Evolutionary conservation across 169 alveolate species (phyloP).

Genomic region (Babesia caballi): DNA sequence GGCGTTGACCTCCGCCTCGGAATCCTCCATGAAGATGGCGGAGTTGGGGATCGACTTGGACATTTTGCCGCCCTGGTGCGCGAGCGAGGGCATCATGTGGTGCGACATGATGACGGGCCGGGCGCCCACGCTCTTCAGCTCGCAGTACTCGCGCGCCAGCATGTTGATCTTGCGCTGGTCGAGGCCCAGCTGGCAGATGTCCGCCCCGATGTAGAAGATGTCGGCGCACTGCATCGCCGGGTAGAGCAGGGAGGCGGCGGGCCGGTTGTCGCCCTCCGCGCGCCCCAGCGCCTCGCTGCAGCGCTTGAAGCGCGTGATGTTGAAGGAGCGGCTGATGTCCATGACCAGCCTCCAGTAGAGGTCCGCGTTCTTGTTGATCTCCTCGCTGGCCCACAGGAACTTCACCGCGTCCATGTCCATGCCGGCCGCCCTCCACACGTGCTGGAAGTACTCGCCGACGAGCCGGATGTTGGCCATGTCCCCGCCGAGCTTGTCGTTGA

Average conservation of each 20-base stretch:
- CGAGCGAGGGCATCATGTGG: conserved; percentile 94
- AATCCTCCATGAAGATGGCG: conserved; percentile 98
- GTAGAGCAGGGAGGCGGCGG: conserved; percentile 87
- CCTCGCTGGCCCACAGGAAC: conserved; percentile 99
- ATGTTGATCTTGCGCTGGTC: conserved; percentile 99
- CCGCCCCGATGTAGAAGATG: conserved; percentile 95
- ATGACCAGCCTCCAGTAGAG: conserved; percentile 96
- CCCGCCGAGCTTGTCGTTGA: conserved; percentile 98
- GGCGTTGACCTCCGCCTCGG: conserved; percentile 85
- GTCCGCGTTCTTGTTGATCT: conserved; percentile 90
- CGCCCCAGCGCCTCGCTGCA: conserved; percentile 99
- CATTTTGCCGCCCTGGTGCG: conserved; percentile 97
- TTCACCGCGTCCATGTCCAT: conserved; percentile 95
- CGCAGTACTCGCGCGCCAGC: conserved; percentile 95
- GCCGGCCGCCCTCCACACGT: conserved; percentile 99
- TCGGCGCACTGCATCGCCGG: conserved; percentile 99
- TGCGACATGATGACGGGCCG: conserved; percentile 93
- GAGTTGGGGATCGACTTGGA: conserved; percentile 92
- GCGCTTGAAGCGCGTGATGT: conserved; percentile 90
- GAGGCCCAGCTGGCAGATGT: conserved; percentile 97
- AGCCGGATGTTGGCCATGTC: conserved; percentile 90
- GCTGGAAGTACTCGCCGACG: conserved; percentile 97
- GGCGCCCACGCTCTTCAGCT: conserved; percentile 74
- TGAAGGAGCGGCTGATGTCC: conserved; percentile 92
- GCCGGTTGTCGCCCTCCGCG: conserved; percentile 92